These are phyloP conservation scores for Plasmodium berghei DNA, from an alignment of 169 alveolate species.

Conservation along the genomic window DNA sequence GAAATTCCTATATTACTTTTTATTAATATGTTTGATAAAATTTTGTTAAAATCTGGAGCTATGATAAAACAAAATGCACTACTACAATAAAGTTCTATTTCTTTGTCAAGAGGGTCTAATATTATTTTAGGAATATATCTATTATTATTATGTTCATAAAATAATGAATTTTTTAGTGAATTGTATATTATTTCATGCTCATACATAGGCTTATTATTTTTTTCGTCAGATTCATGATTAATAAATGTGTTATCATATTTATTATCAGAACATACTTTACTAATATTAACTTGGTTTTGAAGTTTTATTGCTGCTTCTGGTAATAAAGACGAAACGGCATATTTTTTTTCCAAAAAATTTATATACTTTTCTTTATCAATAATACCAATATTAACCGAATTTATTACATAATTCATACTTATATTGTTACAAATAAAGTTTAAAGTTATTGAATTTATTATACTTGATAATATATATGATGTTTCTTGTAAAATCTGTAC, in stretches of 20 bases:
- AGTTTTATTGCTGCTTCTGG: not conserved
- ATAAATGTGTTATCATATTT: not conserved
- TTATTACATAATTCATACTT: constrained; percentile 43
- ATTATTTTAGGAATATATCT: constrained; percentile 49
- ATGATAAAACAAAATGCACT: constrained; percentile 70
- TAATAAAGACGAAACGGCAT: not conserved
- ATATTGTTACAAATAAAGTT: constrained; percentile 42
- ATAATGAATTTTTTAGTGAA: constrained; percentile 4
- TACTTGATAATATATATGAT: constrained; percentile 39
- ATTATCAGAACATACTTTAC: not conserved
- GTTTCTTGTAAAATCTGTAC: constrained; percentile 42
- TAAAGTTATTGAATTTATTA: constrained; percentile 26
- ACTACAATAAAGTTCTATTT: constrained; percentile 51
- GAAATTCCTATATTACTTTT: constrained; percentile 43
- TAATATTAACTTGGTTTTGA: too few relatives aligned
- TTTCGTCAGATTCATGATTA: not conserved
- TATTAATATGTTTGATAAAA: constrained; percentile 43
- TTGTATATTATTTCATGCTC: not conserved
- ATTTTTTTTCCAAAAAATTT: not conserved
- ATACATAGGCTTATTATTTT: not conserved
- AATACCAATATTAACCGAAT: constrained; percentile 33
- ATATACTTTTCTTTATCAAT: constrained; percentile 21
- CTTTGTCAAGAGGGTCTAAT: constrained; percentile 55
- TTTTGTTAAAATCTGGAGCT: constrained; percentile 60
- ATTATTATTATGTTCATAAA: constrained; percentile 4